Evolutionary conservation across 2,329 filamentous ascomycete species (phyloP).

Genomic region (Didymella segeticola): DNA sequence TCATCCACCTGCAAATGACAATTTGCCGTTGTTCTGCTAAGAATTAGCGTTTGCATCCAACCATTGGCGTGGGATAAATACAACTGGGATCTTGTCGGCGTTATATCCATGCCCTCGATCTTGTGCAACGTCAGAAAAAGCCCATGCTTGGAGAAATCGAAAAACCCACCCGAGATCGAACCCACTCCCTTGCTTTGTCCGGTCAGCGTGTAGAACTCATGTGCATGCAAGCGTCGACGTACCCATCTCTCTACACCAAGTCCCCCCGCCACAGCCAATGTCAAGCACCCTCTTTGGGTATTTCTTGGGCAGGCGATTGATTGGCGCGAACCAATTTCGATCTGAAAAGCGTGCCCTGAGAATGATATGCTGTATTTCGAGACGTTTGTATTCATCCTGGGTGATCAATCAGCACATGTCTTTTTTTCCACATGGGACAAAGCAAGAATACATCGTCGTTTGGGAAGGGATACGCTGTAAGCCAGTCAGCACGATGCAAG

Average conservation of each 20-base stretch:
- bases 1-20: constrained; percentile 79
- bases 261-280: constrained; percentile 52
- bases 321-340: constrained; percentile 48
- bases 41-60: neutral
- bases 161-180: constrained; percentile 39
- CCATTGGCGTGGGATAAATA: neutral
- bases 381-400: constrained; percentile 48
- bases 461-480: constrained; percentile 48
- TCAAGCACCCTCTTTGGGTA: constrained; percentile 48
- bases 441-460: constrained; percentile 47
- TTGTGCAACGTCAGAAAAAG: constrained; percentile 30
- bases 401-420: constrained; percentile 24
- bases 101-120: constrained; percentile 52
- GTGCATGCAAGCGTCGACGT: constrained; percentile 17
- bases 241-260: constrained; percentile 54
- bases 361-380: constrained; percentile 50
- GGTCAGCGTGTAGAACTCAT: constrained; percentile 26
- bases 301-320: constrained; percentile 40
- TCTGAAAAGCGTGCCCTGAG: constrained; percentile 46
- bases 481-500: constrained; percentile 28
- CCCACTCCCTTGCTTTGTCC: constrained; percentile 42
- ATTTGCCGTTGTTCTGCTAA: constrained; percentile 66
- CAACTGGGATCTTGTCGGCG: constrained; percentile 44
- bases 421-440: neutral
- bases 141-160: neutral